A percentile compares a stretch with the other conserved stretches of the same genome.
Evolutionary conservation across 2,329 filamentous ascomycete species (phyloP).

Genomic region (Xylaria sp.): DNA sequence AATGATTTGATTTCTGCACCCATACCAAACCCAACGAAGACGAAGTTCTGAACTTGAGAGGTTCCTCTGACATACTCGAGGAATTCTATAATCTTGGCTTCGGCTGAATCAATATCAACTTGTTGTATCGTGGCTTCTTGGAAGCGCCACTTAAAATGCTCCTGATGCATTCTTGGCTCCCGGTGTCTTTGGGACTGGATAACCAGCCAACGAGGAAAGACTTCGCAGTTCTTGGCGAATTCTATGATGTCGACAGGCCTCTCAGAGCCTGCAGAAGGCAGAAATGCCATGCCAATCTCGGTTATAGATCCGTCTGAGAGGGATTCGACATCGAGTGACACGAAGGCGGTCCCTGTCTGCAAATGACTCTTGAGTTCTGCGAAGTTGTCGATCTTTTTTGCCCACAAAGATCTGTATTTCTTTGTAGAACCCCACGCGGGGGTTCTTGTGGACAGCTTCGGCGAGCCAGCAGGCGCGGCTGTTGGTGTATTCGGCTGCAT

Average conservation of each 20-base stretch:
- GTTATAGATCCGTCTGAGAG: conserved; percentile 11
- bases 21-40: conserved; percentile 14
- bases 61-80: neutral
- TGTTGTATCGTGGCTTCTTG: conserved; percentile 14
- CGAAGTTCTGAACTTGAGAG: conserved; percentile 5
- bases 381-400: conserved; percentile 24
- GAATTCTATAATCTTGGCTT: conserved; percentile 15
- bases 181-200: too few species aligned
- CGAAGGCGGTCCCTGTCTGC: conserved; percentile 12
- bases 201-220: conserved; percentile 11
- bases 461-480: neutral
- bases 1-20: neutral
- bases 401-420: conserved; percentile 26
- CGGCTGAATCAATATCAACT: conserved; percentile 6
- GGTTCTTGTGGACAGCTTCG: conserved; percentile 7
- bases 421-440: conserved; percentile 22
- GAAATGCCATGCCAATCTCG: conserved; percentile 28
- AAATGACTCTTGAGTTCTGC: conserved; percentile 22
- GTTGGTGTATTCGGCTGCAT: neutral
- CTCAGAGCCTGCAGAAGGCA: conserved; percentile 18
- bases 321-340: conserved; percentile 22
- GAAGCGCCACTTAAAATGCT: conserved; percentile 17
- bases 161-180: neutral
- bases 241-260: conserved; percentile 16
- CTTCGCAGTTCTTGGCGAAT: conserved; percentile 9